Evolutionary conservation across 2,329 filamentous ascomycete genomes (phyloP).

Genomic region (Pseudogymnoascus sp.): DNA sequence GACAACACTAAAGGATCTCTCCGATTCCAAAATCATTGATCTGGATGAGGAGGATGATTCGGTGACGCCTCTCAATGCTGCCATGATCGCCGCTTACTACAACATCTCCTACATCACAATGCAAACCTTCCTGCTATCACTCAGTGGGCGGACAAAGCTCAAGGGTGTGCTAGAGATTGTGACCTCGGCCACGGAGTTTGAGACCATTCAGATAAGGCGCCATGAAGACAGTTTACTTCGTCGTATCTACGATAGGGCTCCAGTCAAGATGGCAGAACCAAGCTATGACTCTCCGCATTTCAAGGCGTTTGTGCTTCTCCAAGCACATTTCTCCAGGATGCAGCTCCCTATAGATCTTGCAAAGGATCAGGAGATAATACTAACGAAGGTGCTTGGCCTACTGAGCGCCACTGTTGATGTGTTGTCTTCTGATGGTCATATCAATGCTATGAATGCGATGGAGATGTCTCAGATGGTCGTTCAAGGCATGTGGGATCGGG

Average conservation of each 20-base stretch:
- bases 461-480: constrained; percentile 99
- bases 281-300: constrained; percentile 93
- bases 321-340: constrained; percentile 97
- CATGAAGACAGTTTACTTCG: constrained; percentile 85
- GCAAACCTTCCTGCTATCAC: constrained; percentile 93
- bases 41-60: constrained; percentile 90
- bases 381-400: constrained; percentile 78
- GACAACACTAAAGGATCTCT: constrained; percentile 80
- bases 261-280: constrained; percentile 87
- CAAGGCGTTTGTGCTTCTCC: constrained; percentile 94
- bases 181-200: constrained; percentile 94
- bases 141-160: constrained; percentile 82
- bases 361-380: constrained; percentile 87
- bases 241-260: constrained; percentile 88
- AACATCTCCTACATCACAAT: constrained; percentile 99
- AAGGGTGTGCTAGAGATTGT: constrained; percentile 97
- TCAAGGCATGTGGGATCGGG: constrained; percentile 97
- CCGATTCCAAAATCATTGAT: constrained; percentile 92
- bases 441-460: constrained; percentile 98
- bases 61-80: constrained; percentile 83
- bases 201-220: constrained; percentile 85
- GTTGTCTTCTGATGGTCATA: constrained; percentile 86
- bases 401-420: constrained; percentile 92
- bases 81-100: constrained; percentile 98
- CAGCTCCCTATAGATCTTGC: constrained; percentile 90